phyloP scores from a whole-genome alignment of 441 rosid genomes.

The Corymbia calophylla region DNA sequence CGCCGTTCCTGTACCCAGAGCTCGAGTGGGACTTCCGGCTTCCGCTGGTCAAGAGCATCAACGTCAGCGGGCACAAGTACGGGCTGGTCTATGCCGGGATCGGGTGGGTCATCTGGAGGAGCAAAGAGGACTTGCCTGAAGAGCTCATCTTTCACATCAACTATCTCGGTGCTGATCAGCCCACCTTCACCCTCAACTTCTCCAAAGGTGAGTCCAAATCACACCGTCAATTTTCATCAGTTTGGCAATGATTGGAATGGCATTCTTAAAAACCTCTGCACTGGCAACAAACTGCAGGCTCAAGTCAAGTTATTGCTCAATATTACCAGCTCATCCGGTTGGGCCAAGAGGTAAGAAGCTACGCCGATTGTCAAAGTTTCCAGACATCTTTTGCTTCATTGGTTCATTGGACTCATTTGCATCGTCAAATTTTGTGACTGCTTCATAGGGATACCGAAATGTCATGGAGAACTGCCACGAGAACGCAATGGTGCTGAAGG shows the following conservation, averaged over 20 bases:
- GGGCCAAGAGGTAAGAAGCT: slow-evolving; percentile 53
- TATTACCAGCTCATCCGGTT: slow-evolving; percentile 82
- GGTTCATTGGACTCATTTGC: background rate
- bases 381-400: background rate
- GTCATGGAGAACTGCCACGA: slow-evolving; percentile 86
- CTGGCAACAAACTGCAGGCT: slow-evolving; percentile 32
- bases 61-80: slow-evolving; percentile 92
- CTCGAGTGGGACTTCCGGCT: slow-evolving; percentile 90
- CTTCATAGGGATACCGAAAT: slow-evolving; percentile 50
- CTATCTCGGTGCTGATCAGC: slow-evolving; percentile 90
- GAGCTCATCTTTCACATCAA: slow-evolving; percentile 93
- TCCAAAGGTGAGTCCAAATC: slow-evolving; percentile 50
- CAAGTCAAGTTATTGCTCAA: slow-evolving; percentile 91
- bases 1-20: slow-evolving; percentile 83
- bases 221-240: background rate
- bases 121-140: slow-evolving; percentile 84
- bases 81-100: slow-evolving; percentile 93
- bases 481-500: slow-evolving; percentile 50
- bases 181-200: slow-evolving; percentile 96
- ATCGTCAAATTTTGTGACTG: background rate
- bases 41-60: slow-evolving; percentile 78
- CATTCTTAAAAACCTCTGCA: background rate
- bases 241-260: background rate
- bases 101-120: slow-evolving; percentile 94
- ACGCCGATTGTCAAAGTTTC: background rate